Evolutionary conservation across 345 rosid species (phyloP).

Genomic region (Brassica nigra): DNA sequence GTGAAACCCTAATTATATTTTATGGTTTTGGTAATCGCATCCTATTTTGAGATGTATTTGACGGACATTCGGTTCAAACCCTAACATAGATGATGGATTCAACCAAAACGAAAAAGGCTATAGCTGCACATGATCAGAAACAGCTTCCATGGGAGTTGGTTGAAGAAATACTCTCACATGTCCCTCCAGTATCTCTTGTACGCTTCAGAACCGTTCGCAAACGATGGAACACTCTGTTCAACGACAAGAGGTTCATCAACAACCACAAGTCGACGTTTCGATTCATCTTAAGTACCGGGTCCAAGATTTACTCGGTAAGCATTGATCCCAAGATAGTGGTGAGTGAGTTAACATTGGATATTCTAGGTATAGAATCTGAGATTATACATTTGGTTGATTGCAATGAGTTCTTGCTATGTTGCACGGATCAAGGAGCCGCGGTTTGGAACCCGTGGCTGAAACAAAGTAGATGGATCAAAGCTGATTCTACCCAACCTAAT

Average conservation of each 20-base stretch:
- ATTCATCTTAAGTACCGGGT: neutral
- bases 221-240: neutral
- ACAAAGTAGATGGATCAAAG: neutral
- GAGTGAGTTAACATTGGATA: neutral
- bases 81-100: neutral
- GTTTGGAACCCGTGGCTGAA: conserved; percentile 1
- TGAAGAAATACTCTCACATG: neutral
- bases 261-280: neutral
- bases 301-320: neutral
- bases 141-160: neutral
- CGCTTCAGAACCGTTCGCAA: neutral
- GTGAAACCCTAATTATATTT: no score
- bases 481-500: neutral
- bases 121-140: neutral
- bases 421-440: neutral
- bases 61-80: neutral
- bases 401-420: neutral
- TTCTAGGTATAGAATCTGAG: neutral
- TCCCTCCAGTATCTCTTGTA: neutral
- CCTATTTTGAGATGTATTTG: neutral
- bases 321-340: neutral
- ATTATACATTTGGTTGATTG: neutral
- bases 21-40: neutral
- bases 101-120: neutral
- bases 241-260: neutral